phyloP scores from a whole-genome alignment of 805 yeast species.

The Vanderwaltozyma tropicalis region DNA sequence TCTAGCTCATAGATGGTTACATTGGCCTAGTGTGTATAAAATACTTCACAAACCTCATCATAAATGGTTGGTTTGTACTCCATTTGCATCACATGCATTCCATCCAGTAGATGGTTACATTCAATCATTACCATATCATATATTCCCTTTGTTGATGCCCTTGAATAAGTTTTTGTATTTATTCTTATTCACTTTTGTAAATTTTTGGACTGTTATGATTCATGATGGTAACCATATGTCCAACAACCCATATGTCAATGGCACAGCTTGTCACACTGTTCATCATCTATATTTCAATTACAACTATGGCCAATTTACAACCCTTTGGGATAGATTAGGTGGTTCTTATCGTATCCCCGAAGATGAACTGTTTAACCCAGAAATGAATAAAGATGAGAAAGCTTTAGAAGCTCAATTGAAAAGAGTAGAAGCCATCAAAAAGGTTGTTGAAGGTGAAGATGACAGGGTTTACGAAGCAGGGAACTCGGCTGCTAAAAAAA shows the following conservation, averaged over 20 bases:
- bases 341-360: conserved; percentile 91
- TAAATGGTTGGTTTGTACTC: conserved; percentile 98
- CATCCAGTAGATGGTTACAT: conserved; percentile 95
- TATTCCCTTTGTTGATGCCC: conserved; percentile 87
- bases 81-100: conserved; percentile 97
- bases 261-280: conserved; percentile 98
- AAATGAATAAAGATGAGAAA: conserved; percentile 42
- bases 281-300: conserved; percentile 96
- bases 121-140: conserved; percentile 88
- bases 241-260: conserved; percentile 87
- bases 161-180: conserved; percentile 80
- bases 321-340: conserved; percentile 96
- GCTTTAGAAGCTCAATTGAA: conserved; percentile 63
- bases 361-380: conserved; percentile 63
- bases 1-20: conserved; percentile 83
- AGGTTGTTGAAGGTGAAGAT: conserved; percentile 69
- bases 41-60: conserved; percentile 92
- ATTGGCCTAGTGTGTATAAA: conserved; percentile 86
- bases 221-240: conserved; percentile 96
- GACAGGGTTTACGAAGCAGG: conserved; percentile 66
- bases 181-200: conserved; percentile 76
- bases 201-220: conserved; percentile 97
- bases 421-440: conserved; percentile 70
- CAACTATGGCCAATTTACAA: conserved; percentile 96
- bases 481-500: background rate